phyloP scores from a whole-genome alignment of 1,284 basidiomycete genomes.

The Abortiporus biennis region DNA sequence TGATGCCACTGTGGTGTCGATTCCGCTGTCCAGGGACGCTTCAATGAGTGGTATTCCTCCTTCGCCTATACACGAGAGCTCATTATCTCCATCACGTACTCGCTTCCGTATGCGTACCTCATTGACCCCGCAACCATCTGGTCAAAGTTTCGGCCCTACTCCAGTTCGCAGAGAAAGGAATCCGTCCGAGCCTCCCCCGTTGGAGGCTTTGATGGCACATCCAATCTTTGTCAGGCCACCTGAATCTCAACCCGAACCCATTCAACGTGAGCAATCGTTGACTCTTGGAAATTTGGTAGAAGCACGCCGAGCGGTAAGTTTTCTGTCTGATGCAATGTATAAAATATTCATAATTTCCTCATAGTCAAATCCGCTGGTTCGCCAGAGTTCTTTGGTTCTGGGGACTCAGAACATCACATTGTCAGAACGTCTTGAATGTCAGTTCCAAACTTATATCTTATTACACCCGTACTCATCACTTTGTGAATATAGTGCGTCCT shows the following conservation, averaged over 20 bases:
- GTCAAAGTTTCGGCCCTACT: slow-evolving; percentile 39
- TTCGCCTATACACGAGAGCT: slow-evolving; percentile 30
- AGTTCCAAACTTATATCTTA: not conserved
- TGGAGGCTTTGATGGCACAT: slow-evolving; percentile 50
- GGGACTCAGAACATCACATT: not conserved
- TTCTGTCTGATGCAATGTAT: too few species aligned
- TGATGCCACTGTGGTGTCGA: slow-evolving; percentile 1
- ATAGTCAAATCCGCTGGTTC: too few species aligned
- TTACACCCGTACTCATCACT: not conserved
- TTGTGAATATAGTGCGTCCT: slow-evolving; percentile 19
- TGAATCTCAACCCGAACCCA: slow-evolving; percentile 18
- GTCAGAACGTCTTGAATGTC: not conserved
- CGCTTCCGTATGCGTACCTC: slow-evolving; percentile 60
- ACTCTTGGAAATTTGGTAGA: slow-evolving; percentile 63
- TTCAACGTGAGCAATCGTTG: slow-evolving; percentile 21
- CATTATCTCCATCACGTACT: slow-evolving; percentile 37
- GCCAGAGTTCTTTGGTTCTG: too few species aligned
- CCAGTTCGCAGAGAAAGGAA: slow-evolving; percentile 33
- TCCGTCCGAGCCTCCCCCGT: slow-evolving; percentile 61
- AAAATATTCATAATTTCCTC: too few species aligned
- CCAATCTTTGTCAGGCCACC: slow-evolving; percentile 68
- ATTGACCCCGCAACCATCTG: slow-evolving; percentile 61
- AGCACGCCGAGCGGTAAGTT: slow-evolving; percentile 32
- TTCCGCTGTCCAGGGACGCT: slow-evolving; percentile 21
- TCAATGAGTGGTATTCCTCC: slow-evolving; percentile 20